A percentile compares a stretch with the other conserved stretches of the same genome.
Evolutionary conservation across 169 alveolate species (phyloP).

Genomic region (Babesia ovata): DNA sequence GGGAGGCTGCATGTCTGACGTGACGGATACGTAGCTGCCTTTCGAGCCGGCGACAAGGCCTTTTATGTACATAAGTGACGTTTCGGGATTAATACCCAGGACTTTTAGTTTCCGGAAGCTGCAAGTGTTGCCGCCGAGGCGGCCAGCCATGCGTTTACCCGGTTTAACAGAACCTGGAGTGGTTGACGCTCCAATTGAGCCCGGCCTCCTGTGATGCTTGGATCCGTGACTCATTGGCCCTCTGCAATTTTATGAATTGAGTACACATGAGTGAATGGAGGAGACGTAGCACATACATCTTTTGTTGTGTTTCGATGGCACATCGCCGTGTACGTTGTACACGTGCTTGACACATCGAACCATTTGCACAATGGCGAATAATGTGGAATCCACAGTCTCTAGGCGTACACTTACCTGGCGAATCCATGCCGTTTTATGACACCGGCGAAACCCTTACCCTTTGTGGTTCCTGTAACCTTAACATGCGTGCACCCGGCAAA

Average conservation of each 20-base stretch:
- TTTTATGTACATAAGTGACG: conserved; percentile 84
- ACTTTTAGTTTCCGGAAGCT: conserved; percentile 83
- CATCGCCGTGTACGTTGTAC: too few relatives aligned
- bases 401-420: conserved; percentile 68
- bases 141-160: conserved; percentile 94
- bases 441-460: conserved; percentile 93
- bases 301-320: too few relatives aligned
- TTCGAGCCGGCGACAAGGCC: conserved; percentile 93
- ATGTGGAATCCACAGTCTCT: too few relatives aligned
- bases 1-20: conserved; percentile 78
- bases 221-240: conserved; percentile 94
- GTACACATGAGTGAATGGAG: background rate
- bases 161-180: conserved; percentile 93
- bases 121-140: conserved; percentile 83
- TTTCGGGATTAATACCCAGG: conserved; percentile 88
- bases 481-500: conserved; percentile 84
- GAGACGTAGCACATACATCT: too few relatives aligned
- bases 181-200: conserved; percentile 92
- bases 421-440: conserved; percentile 91
- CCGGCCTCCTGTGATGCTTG: conserved; percentile 89
- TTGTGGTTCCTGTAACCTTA: conserved; percentile 86
- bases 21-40: conserved; percentile 84
- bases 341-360: too few relatives aligned
- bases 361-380: too few relatives aligned
- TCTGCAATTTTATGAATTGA: conserved; percentile 36